Evolutionary conservation across 2,329 filamentous ascomycete genomes (phyloP), one percentile per base, ranked within the genome.

Genomic region (Xylariaceae sp.): DNA sequence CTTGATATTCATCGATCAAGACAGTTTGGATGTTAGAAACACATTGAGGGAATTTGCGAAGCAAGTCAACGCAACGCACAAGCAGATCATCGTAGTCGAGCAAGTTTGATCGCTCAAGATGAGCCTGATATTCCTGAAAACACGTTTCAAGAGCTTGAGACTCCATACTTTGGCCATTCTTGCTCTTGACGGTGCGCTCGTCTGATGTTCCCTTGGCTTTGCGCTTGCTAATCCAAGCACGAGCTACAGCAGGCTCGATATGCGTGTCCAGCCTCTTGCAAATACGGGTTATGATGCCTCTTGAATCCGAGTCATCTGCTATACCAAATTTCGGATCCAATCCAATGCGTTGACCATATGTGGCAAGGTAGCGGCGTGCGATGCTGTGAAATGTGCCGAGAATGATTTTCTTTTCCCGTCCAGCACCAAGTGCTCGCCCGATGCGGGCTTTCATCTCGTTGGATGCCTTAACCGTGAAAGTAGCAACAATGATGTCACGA

Each of bases 371-470:
- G 53, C 91, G 84, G 37, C 91, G 82, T 47, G 92, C 86, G 61
- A 99, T 92, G 41, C 92, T 96, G 74, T 99, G 93, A 63, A 99
- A 97, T 0, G 94, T 99, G 15, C 93, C 93, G 3, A 99, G 77
- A 26, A 97, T 82, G 59, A 99, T 79, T 64, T 86, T 89, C 49
- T 82, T 86, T 67, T 92, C 89, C 13, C 86, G 75, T 5, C 86
- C 86, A 55, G 88, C 82, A 1, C 92, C 92, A n/a, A 97, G 79
- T n/a, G 90, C 81, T 53, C 82, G 87, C 0, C 86, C 85, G 51
- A 97, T 90, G 6, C 93, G 84, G 67, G 91, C 86, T 66, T 92
- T 91, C 93, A 99, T 99, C 75, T 97, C 93, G 15, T 78, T 83
- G 15, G 92, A 91, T 1, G 94, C 92, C 72, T 97, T 97, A 70